A percentile compares a stretch with the other conserved stretches of the same genome.
Evolutionary conservation across 108 stramenopile genomes (phyloP).

Genomic region (Halocafeteria seosinensis): DNA sequence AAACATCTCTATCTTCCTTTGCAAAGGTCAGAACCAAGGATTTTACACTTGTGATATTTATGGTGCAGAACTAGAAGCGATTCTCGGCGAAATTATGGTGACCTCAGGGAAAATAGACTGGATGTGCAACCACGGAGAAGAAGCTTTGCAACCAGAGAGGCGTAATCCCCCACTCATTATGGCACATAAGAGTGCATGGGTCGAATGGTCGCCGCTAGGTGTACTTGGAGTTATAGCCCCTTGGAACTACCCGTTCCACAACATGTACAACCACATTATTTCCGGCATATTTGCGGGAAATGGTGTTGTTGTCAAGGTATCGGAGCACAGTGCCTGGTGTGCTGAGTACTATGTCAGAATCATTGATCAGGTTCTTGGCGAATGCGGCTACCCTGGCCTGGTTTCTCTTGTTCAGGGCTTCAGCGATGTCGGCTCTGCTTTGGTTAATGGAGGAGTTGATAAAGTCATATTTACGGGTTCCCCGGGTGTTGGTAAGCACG

Average conservation of each 20-base stretch:
- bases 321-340: slow-evolving; percentile 78
- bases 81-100: slow-evolving; percentile 84
- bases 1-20: not conserved
- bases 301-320: slow-evolving; percentile 83
- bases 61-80: slow-evolving; percentile 59
- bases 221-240: slow-evolving; percentile 90
- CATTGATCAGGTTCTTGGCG: slow-evolving; percentile 54
- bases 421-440: slow-evolving; percentile 72
- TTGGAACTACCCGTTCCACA: slow-evolving; percentile 96
- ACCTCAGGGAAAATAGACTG: slow-evolving; percentile 86
- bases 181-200: slow-evolving; percentile 79
- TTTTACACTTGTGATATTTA: not conserved
- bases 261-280: slow-evolving; percentile 83
- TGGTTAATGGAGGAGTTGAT: slow-evolving; percentile 68
- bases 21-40: not conserved
- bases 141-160: slow-evolving; percentile 50
- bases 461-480: slow-evolving; percentile 95
- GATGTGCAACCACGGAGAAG: slow-evolving; percentile 61
- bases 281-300: slow-evolving; percentile 86
- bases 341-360: slow-evolving; percentile 59
- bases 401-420: slow-evolving; percentile 71
- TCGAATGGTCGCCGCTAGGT: slow-evolving; percentile 86
- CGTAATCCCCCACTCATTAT: slow-evolving; percentile 72
- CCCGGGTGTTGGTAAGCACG: slow-evolving; percentile 71
- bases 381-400: slow-evolving; percentile 71